Base-by-base conservation (phyloP, 176 grass and related monocot species). In the Eleusine coracana region DNA sequence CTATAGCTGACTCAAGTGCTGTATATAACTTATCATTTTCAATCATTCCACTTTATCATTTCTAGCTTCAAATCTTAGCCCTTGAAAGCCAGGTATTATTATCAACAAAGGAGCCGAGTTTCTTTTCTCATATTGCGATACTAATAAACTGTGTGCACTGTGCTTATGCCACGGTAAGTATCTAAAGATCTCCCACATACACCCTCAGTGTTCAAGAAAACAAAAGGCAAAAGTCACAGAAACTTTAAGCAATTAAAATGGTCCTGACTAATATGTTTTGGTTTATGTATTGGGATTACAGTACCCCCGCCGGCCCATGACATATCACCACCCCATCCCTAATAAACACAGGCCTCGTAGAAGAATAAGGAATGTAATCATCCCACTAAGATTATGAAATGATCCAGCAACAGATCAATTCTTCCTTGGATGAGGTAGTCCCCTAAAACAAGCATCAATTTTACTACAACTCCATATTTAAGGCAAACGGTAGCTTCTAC, bases 11-110 rank as follows among this genome's bases (percentile, higher is more conserved):
- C 70, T 80, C 50, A 49, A 86, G 58, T 89, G 58, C 20, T 81
- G 58, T 38, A 46, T 70, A 86, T 82, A 82, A 82, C 59, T 78
- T 78, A 82, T 82, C 78, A 58, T 78, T 78, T 78, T 82, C 78
- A 58, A 82, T 5, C 66, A 15, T 48, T 68, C 44, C 16, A 18
- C 52, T 72, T 58, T 77, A 49, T 66, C 23, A 64, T 29, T 46
- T 40, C 73, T 31, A 76, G 7, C 6, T 20, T 10, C 48, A 72
- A 90, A 86, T 82, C 46, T 59, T 45, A 73, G 51, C 12, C 59
- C 31, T 44, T 44, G 40, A 74, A 73, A 68, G 16, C 68, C 41
- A 39, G 49, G 9, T 60, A 34, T 72, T 78, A 12, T 68, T 73
- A 68, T 11, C 13, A 16, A 64, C 46, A 16, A 67, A 73, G 67